phyloP scores from a whole-genome alignment of 2,329 filamentous ascomycete species.

The Botrytis porri region DNA sequence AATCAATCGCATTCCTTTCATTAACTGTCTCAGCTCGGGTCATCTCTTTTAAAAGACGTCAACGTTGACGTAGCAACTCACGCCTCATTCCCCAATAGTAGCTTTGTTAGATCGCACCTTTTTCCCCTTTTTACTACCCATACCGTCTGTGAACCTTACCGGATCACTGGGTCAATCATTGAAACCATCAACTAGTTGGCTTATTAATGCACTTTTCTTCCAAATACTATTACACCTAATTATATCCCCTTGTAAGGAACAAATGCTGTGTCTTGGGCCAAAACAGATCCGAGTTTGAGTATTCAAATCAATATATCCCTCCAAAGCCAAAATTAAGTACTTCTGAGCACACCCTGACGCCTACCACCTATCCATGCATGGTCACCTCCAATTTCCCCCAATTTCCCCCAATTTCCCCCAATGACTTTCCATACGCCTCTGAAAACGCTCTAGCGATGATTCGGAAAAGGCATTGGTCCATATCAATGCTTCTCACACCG shows the following conservation, averaged over 20 bases:
- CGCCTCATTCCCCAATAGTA: neutral
- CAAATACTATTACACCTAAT: neutral
- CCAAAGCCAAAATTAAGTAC: neutral
- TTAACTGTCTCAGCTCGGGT: neutral
- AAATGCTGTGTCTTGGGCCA: neutral
- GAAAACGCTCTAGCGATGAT: neutral
- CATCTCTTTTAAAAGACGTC: neutral
- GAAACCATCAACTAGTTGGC: neutral
- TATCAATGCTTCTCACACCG: neutral
- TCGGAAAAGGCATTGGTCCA: neutral
- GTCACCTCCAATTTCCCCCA: neutral
- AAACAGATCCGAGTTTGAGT: neutral
- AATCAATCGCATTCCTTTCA: neutral
- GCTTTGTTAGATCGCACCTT: neutral
- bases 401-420: neutral
- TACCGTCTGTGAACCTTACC: neutral
- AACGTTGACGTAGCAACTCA: neutral
- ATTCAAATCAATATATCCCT: neutral
- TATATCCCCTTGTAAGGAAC: neutral
- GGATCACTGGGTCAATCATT: neutral
- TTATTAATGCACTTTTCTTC: neutral
- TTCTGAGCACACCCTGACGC: neutral
- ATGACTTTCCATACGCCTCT: neutral
- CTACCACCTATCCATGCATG: neutral
- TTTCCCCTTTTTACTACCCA: neutral